These are phyloP conservation scores for Sphaerulina musiva DNA, from an alignment of 2,329 filamentous ascomycete species.

Conservation along the genomic window DNA sequence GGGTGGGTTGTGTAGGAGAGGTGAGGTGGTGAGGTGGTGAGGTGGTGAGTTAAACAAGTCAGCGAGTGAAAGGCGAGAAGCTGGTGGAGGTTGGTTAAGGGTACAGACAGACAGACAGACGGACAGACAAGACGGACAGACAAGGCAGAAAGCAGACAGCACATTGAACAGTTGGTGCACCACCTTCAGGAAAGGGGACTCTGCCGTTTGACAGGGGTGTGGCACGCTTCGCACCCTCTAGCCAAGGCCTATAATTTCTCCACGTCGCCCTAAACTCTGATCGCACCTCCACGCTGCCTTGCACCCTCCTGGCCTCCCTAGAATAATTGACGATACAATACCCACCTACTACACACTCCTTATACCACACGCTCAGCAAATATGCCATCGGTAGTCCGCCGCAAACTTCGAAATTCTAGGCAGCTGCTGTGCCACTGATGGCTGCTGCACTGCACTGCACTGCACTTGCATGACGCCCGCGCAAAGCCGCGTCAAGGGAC, in stretches of 20 bases:
- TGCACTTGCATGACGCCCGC: conserved; percentile 2
- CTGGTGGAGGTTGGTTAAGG: conserved; percentile 10
- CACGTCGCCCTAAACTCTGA: conserved; percentile 11
- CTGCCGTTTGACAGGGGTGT: conserved; percentile 3
- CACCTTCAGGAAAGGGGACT: conserved; percentile 5
- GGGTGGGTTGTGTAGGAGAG: background rate
- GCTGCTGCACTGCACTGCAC: background rate
- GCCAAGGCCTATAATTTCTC: conserved; percentile 8
- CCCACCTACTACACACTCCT: background rate
- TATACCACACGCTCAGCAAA: background rate
- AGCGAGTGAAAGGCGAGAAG: conserved; percentile 3
- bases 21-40: conserved; percentile 1
- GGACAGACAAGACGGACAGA: too few species aligned
- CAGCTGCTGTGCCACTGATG: background rate
- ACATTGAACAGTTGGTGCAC: background rate
- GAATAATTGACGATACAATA: too few species aligned
- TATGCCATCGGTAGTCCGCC: background rate
- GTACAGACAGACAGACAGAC: too few species aligned
- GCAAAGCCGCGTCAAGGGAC: background rate
- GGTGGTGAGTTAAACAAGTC: too few species aligned
- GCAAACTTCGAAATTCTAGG: background rate
- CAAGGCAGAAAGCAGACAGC: too few species aligned
- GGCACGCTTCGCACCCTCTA: background rate
- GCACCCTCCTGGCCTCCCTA: too few species aligned
- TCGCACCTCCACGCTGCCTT: background rate